A percentile compares a stretch with the other conserved stretches of the same genome.
phyloP scores from a whole-genome alignment of 768 basidiomycete species.

The Strobilomyces dryophilus region DNA sequence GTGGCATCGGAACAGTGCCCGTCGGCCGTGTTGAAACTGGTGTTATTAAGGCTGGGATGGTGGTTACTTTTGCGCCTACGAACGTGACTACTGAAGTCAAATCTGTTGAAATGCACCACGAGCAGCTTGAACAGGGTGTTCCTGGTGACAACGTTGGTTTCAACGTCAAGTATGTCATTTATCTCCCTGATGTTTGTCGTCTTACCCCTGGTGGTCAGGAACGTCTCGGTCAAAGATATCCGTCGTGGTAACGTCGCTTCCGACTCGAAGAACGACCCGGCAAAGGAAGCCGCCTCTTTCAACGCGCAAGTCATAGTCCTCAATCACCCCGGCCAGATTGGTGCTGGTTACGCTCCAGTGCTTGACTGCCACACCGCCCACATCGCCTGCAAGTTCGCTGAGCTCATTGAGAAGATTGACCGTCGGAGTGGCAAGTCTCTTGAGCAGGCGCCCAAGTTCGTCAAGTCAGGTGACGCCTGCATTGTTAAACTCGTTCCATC shows the following conservation, averaged over 20 bases:
- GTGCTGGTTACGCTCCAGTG: conserved; percentile 97
- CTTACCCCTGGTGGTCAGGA: conserved; percentile 47
- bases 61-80: conserved; percentile 93
- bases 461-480: conserved; percentile 99
- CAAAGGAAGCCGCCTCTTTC: conserved; percentile 98
- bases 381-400: conserved; percentile 99
- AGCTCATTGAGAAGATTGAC: conserved; percentile 99
- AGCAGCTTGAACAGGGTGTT: conserved; percentile 88
- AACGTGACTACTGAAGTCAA: conserved; percentile 99
- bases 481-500: conserved; percentile 96
- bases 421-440: conserved; percentile 95
- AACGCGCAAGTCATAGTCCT: conserved; percentile 99
- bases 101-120: conserved; percentile 99
- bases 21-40: conserved; percentile 99
- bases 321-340: conserved; percentile 99
- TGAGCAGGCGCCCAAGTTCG: conserved; percentile 88
- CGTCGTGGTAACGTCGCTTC: conserved; percentile 99
- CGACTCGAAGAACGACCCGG: conserved; percentile 99
- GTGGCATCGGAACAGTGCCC: conserved; percentile 99
- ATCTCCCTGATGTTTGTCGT: background rate
- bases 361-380: conserved; percentile 99
- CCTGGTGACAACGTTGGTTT: conserved; percentile 99
- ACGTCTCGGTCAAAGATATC: conserved; percentile 99
- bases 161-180: conserved; percentile 81
- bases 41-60: conserved; percentile 99